phyloP scores from a whole-genome alignment of 371 early-diverging fungal species.

The Circinella minor region DNA sequence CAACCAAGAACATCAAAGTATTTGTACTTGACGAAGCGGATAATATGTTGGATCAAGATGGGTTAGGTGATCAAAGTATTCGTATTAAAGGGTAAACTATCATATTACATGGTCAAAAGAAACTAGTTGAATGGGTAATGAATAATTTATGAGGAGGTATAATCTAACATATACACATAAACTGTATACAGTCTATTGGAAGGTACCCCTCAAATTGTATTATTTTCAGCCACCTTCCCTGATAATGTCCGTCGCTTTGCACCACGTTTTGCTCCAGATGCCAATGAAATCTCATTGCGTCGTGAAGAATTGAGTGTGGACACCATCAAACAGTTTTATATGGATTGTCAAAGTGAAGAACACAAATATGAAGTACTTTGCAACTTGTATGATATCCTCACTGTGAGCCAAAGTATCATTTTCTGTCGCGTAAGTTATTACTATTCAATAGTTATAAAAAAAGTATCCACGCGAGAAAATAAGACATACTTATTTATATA shows the following conservation, averaged over 20 bases:
- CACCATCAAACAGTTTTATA: slow-evolving; percentile 96
- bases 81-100: slow-evolving; percentile 71
- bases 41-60: slow-evolving; percentile 91
- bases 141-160: no score
- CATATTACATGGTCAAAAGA: background rate
- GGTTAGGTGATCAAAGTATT: slow-evolving; percentile 86
- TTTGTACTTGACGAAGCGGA: slow-evolving; percentile 96
- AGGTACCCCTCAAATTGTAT: slow-evolving; percentile 76
- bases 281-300: slow-evolving; percentile 86
- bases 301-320: slow-evolving; percentile 94
- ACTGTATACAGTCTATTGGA: slow-evolving; percentile 57
- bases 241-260: slow-evolving; percentile 83
- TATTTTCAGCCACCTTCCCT: slow-evolving; percentile 99
- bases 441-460: background rate
- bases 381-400: slow-evolving; percentile 88
- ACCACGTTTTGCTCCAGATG: slow-evolving; percentile 76
- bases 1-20: slow-evolving; percentile 63
- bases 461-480: no score
- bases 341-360: slow-evolving; percentile 83
- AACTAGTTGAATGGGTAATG: background rate
- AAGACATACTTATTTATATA: no score
- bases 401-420: slow-evolving; percentile 97
- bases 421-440: slow-evolving; percentile 77
- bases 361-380: slow-evolving; percentile 88
- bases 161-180: background rate